Evolutionary conservation across 23 red algal species (phyloP).

Genomic region (Chondrus crispus): DNA sequence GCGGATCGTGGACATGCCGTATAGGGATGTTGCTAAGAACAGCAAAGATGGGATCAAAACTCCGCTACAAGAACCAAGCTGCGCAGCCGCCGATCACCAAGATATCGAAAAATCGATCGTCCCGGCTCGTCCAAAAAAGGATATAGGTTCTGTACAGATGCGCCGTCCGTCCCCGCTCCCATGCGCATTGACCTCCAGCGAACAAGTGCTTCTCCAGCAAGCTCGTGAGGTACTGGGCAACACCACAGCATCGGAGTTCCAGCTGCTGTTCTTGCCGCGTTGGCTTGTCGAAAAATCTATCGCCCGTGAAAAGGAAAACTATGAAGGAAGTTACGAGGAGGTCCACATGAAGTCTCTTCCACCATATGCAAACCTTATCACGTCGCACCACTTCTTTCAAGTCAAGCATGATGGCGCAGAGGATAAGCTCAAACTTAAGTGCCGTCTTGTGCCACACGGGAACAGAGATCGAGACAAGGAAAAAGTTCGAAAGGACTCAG

Average conservation of each 20-base stretch:
- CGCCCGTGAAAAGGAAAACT: not conserved
- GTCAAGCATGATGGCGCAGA: constrained; percentile 15
- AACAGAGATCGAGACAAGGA: constrained; percentile 11
- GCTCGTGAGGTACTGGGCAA: not conserved
- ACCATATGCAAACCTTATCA: not conserved
- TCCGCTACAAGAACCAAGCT: too few species aligned
- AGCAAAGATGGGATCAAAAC: too few species aligned
- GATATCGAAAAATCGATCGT: too few species aligned
- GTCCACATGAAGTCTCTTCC: not conserved
- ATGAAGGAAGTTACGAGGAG: not conserved
- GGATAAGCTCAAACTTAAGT: constrained; percentile 5
- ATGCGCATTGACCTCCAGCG: not conserved
- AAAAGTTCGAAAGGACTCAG: constrained; percentile 3
- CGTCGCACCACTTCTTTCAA: constrained; percentile 42
- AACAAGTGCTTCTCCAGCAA: not conserved
- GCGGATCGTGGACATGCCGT: too few species aligned
- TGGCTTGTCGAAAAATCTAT: constrained; percentile 12
- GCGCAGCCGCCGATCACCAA: too few species aligned
- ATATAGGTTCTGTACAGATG: not conserved
- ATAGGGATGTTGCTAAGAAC: too few species aligned
- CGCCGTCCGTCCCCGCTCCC: not conserved
- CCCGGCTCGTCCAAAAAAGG: not conserved
- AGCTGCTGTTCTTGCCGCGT: not conserved
- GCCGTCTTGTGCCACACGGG: constrained; percentile 16
- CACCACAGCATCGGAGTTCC: not conserved